A percentile compares a stretch with the other conserved stretches of the same genome.
Conservation (phyloP, 1,139 yeast genomes). For the Schwanniomyces etchellsii region DNA sequence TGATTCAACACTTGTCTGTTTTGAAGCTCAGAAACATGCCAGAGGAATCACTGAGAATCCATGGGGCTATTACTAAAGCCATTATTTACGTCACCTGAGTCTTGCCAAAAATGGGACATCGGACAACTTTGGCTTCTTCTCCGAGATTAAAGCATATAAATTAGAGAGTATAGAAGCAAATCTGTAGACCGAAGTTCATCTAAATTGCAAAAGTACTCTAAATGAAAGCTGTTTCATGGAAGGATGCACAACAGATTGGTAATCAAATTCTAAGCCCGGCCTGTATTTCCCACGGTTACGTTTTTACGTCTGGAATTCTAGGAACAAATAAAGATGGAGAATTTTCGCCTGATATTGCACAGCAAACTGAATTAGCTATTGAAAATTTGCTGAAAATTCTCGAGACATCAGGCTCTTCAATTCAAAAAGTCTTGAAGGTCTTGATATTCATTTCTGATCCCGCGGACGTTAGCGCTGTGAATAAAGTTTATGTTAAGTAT, state of each 20-base stretch:
- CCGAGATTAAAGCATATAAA: no score
- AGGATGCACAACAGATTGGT: background rate
- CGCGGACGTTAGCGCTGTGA: conserved; percentile 38
- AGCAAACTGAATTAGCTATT: conserved; percentile 43
- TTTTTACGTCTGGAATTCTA: conserved; percentile 41
- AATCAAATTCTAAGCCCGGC: conserved; percentile 41
- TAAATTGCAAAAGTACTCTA: no score
- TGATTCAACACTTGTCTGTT: no score
- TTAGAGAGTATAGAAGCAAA: no score
- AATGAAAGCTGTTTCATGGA: background rate
- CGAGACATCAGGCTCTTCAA: conserved; percentile 40
- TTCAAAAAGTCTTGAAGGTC: conserved; percentile 47
- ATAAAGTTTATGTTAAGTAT: conserved; percentile 41
- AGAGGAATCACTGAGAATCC: no score
- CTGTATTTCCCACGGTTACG: conserved; percentile 41
- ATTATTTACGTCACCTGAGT: no score
- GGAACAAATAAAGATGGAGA: conserved; percentile 32
- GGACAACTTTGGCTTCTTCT: no score
- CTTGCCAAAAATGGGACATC: no score
- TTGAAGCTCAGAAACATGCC: no score
- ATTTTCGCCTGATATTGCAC: conserved; percentile 33
- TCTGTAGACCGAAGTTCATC: no score
- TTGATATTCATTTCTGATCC: conserved; percentile 44
- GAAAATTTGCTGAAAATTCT: conserved; percentile 39
- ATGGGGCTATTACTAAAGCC: no score